Base-by-base conservation (phyloP, 23 red algal species). In the Pyropia haitanensis region DNA sequence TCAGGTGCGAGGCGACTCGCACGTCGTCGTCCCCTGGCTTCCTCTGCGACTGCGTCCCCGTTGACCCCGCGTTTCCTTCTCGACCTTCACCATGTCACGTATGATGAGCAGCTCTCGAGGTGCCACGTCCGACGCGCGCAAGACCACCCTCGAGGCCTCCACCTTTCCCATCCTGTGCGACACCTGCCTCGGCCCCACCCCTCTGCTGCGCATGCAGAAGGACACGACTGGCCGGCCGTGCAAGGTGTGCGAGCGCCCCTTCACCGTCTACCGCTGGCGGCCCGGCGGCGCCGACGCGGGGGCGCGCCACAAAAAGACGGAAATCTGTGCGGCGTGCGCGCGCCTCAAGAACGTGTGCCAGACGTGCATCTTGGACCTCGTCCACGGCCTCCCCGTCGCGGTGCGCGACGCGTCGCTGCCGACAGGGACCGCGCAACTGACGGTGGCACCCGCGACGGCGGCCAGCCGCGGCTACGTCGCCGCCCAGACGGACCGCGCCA, bases 271-370 rank as follows among this genome's bases (percentile, higher is more conserved):
- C 49, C 88, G 88, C 18, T 92, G 88, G 88, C 71, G 74, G 27
- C 88, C 88, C 6, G 78, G 70, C 2, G 88, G 88, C 30, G 29
- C 75, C 7, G 88, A 76, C 30, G 29, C 75, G 16, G 71, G 58
- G 21, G 81, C 79, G 5, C 69, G 88, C 24, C 77, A 81, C 63
- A 92, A 92, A 54, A 92, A 92, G 78, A 92, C 88, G 49, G 88
- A 92, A 73, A 78, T 92, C 9, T 92, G 88, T 49, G 67, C 72
- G 49, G 67, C 78, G 3, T 92, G 88, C 74, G 78, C 88, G 10
- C 60, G 88, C 27, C 70, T 75, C 25, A 92, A 92, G 70, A 82
- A 92, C 59, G 77, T 92, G 18, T 92, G 88, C 64, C 88, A 92
- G 57, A 92, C 88, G 50, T 92, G 88, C 64, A 34, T 92, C 58